phyloP scores from a whole-genome alignment of 129 eudicot genomes.

The Chrysanthemum lavandulifolium region DNA sequence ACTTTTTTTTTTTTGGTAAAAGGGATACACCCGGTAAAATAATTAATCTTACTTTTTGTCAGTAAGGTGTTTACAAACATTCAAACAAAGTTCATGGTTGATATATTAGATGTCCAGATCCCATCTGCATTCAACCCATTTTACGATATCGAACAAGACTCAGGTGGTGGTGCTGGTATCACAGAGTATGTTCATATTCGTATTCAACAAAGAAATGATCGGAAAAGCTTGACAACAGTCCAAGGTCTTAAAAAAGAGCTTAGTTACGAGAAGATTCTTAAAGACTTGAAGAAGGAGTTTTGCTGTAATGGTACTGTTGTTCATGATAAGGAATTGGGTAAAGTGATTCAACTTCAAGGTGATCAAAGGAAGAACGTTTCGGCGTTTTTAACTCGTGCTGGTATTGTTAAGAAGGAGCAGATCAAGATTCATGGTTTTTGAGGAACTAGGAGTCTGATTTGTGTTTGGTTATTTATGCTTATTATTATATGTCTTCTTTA shows the following conservation, averaged over 20 bases:
- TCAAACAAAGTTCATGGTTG: constrained; percentile 73
- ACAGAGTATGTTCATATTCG: constrained; percentile 95
- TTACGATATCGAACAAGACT: constrained; percentile 63
- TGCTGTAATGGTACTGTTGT: constrained; percentile 95
- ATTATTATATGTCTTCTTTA: too few relatives aligned
- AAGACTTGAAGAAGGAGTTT: constrained; percentile 81
- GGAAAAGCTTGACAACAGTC: constrained; percentile 86
- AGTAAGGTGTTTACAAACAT: neutral
- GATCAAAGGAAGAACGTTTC: constrained; percentile 96
- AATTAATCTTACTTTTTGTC: neutral
- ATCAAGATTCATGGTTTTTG: constrained; percentile 96
- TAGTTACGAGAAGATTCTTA: constrained; percentile 84
- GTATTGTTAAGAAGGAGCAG: constrained; percentile 76
- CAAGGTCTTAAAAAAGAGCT: constrained; percentile 83
- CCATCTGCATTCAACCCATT: constrained; percentile 84
- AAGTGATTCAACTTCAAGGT: constrained; percentile 91
- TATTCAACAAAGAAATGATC: constrained; percentile 88
- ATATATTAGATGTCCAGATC: constrained; percentile 48
- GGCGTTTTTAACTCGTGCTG: constrained; percentile 56
- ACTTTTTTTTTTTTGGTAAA: too few relatives aligned
- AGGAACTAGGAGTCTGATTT: neutral
- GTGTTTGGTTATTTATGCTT: neutral
- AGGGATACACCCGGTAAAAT: too few relatives aligned
- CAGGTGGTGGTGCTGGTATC: constrained; percentile 56
- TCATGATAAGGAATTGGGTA: constrained; percentile 79